phyloP scores from a whole-genome alignment of 306 rosid genomes.

The Elaeagnus macrophylla region DNA sequence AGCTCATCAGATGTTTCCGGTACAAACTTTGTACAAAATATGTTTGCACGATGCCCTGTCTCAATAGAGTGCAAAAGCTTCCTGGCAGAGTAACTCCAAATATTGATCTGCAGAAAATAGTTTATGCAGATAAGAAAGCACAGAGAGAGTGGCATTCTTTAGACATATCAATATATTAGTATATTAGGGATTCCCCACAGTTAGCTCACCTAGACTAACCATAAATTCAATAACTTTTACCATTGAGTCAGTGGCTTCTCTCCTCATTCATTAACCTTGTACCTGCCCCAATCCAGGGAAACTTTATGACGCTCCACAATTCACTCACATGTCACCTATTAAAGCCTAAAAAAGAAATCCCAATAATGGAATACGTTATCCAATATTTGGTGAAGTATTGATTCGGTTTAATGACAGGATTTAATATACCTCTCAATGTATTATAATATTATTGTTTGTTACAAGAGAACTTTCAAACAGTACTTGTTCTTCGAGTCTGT shows the following conservation, averaged over 20 bases:
- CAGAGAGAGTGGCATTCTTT: background rate
- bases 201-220: background rate
- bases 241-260: background rate
- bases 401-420: too few species aligned
- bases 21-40: constrained; percentile 89
- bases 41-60: constrained; percentile 85
- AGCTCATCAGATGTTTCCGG: constrained; percentile 96
- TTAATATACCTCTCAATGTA: too few species aligned
- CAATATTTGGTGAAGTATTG: too few species aligned
- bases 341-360: too few species aligned
- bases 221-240: background rate
- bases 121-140: background rate
- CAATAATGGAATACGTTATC: too few species aligned
- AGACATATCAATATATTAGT: background rate
- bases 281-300: background rate
- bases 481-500: too few species aligned
- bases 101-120: constrained; percentile 61
- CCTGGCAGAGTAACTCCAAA: constrained; percentile 66
- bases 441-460: too few species aligned
- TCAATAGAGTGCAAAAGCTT: constrained; percentile 78
- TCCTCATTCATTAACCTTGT: background rate
- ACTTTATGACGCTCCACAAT: background rate
- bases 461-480: too few species aligned
- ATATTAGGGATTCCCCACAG: background rate
- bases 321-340: background rate